Conservation (phyloP, 2,329 filamentous ascomycete species). For the Cladosporium oxysporum region DNA sequence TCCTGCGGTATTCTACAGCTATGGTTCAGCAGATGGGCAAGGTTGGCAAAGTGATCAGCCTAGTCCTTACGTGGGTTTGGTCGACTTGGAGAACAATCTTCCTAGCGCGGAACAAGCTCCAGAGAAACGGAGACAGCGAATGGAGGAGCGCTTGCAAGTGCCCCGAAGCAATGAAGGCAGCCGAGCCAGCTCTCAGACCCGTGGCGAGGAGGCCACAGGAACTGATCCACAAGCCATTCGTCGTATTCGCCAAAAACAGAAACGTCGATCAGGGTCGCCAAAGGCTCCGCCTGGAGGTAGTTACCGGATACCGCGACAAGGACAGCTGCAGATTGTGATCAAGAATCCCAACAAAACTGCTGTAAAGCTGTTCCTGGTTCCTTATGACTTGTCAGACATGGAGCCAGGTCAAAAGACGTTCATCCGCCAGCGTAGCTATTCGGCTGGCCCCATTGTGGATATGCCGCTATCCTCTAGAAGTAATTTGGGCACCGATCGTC, state of each 20-base stretch:
- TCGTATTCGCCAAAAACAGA: slow-evolving; percentile 52
- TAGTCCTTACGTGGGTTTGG: slow-evolving; percentile 91
- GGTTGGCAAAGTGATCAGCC: slow-evolving; percentile 70
- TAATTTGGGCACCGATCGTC: slow-evolving; percentile 54
- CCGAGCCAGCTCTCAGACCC: slow-evolving; percentile 31
- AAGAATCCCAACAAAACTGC: slow-evolving; percentile 99
- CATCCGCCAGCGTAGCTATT: slow-evolving; percentile 90
- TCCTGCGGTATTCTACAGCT: slow-evolving; percentile 94
- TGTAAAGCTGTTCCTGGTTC: slow-evolving; percentile 91
- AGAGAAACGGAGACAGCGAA: slow-evolving; percentile 37
- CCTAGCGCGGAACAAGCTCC: slow-evolving; percentile 35
- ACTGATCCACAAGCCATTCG: slow-evolving; percentile 30
- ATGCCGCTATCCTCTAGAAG: slow-evolving; percentile 55
- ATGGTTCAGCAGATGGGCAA: slow-evolving; percentile 67
- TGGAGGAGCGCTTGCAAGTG: slow-evolving; percentile 30
- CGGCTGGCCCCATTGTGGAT: slow-evolving; percentile 80
- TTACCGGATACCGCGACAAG: slow-evolving; percentile 91
- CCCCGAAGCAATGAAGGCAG: slow-evolving; percentile 32
- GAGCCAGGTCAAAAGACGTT: slow-evolving; percentile 93
- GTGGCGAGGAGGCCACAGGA: slow-evolving; percentile 27
- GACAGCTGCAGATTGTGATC: slow-evolving; percentile 93
- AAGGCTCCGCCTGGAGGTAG: slow-evolving; percentile 80
- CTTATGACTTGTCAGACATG: slow-evolving; percentile 92
- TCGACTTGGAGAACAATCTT: slow-evolving; percentile 85
- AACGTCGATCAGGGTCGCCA: slow-evolving; percentile 57